These are phyloP conservation scores for Amanita pseudoporphyria DNA, from an alignment of 768 basidiomycete species.

Conservation along the genomic window DNA sequence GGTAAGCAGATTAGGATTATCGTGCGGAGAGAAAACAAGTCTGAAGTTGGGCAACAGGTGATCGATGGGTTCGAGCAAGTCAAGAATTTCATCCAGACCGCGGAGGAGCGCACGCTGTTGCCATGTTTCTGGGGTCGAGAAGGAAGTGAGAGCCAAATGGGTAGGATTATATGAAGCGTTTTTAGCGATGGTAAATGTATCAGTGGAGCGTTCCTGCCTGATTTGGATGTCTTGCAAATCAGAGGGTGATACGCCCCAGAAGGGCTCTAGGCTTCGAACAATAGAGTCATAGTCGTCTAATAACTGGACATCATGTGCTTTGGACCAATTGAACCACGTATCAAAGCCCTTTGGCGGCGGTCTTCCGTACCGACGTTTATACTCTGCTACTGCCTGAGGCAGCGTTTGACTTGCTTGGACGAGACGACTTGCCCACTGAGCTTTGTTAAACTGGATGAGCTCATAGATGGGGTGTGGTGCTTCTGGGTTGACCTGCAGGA, in stretches of 20 bases:
- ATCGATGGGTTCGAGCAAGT: conserved; percentile 28
- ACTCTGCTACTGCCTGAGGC: conserved; percentile 29
- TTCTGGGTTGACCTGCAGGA: conserved; percentile 25
- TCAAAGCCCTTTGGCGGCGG: conserved; percentile 36
- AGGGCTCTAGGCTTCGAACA: conserved; percentile 29
- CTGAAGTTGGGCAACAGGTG: conserved; percentile 29
- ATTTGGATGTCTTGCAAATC: conserved; percentile 20
- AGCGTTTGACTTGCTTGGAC: conserved; percentile 26
- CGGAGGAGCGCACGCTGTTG: conserved; percentile 13
- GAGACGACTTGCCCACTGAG: conserved; percentile 28
- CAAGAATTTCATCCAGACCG: conserved; percentile 18
- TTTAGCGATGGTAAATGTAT: conserved; percentile 28
- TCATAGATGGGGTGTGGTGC: conserved; percentile 36
- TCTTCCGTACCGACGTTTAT: conserved; percentile 25
- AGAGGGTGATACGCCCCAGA: conserved; percentile 29
- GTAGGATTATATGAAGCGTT: conserved; percentile 7
- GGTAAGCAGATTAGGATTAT: conserved; percentile 25
- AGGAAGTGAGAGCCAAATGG: conserved; percentile 13
- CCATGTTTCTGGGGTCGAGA: conserved; percentile 16
- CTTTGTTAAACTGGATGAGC: conserved; percentile 27
- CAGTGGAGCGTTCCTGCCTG: conserved; percentile 19
- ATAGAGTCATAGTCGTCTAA: conserved; percentile 51
- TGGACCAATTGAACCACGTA: conserved; percentile 36
- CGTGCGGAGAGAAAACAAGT: conserved; percentile 30
- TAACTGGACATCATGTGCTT: conserved; percentile 34